These are phyloP conservation scores for Plectosphaerella sp. DNA, from an alignment of 2,329 filamentous ascomycete species.

Conservation along the genomic window DNA sequence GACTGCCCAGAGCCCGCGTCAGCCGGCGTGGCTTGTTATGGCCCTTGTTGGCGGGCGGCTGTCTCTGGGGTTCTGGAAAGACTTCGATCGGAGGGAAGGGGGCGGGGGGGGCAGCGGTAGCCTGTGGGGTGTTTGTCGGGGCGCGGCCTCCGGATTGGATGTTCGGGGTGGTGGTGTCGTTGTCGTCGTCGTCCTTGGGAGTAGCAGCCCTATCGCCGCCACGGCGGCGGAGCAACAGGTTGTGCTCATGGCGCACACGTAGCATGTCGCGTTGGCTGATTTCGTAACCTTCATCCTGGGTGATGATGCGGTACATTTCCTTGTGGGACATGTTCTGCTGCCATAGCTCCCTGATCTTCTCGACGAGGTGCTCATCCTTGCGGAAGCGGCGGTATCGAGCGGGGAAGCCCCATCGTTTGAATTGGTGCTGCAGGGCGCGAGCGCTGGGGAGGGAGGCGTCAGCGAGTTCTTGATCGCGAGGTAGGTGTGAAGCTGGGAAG, in stretches of 20 bases:
- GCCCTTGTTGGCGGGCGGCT: constrained; percentile 5
- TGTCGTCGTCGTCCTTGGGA: constrained; percentile 4
- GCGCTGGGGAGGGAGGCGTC: constrained; percentile 47
- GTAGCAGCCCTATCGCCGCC: constrained; percentile 48
- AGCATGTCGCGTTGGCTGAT: constrained; percentile 69
- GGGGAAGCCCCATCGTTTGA: constrained; percentile 76
- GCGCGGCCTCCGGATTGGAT: not conserved
- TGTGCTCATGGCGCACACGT: constrained; percentile 63
- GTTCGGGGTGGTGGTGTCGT: not conserved
- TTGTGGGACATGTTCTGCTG: constrained; percentile 66
- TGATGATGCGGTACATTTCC: constrained; percentile 68
- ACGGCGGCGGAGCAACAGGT: constrained; percentile 60
- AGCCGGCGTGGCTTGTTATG: constrained; percentile 10
- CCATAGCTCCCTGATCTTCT: constrained; percentile 73
- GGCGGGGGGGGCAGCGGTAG: not conserved
- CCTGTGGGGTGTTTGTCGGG: not conserved
- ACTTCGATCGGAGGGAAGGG: not conserved
- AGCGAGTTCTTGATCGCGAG: not conserved
- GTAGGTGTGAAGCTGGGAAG: not conserved
- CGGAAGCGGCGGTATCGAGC: constrained; percentile 68
- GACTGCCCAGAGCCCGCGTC: constrained; percentile 18
- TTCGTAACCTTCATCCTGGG: constrained; percentile 64
- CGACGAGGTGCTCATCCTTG: constrained; percentile 63
- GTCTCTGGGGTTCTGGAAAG: not conserved
- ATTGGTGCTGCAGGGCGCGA: constrained; percentile 71